Conservation (phyloP, 441 rosid species). For the Pelargonium myrrhifolium region DNA sequence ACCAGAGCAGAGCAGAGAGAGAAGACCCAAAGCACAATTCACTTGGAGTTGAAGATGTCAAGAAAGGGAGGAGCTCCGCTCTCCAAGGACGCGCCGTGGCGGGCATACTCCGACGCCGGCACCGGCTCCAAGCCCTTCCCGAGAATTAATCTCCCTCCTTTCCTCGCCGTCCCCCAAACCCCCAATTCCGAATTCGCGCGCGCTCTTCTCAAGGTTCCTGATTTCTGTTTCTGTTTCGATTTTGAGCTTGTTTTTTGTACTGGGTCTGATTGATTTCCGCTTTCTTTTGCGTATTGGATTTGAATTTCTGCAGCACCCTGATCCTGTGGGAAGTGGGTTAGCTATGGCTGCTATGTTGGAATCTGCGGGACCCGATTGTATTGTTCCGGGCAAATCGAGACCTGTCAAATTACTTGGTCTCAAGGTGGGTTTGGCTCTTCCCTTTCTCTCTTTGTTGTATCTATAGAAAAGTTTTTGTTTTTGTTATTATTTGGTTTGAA, state of each 20-base stretch:
- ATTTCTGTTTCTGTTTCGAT: not conserved
- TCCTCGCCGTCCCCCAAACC: conserved; percentile 39
- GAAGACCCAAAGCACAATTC: no score
- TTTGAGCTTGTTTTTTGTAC: not conserved
- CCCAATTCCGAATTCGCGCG: conserved; percentile 47
- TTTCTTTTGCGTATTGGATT: not conserved
- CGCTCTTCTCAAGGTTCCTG: not conserved
- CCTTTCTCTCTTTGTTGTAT: not conserved
- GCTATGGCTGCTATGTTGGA: conserved; percentile 67
- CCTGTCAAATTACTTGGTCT: conserved; percentile 74
- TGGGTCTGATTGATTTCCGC: not conserved
- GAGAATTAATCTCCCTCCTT: conserved; percentile 43
- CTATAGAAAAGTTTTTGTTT: not conserved
- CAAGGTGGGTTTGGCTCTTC: conserved; percentile 35
- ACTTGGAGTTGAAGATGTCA: conserved; percentile 39
- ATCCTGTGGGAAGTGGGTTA: conserved; percentile 72
- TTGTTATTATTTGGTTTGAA: not conserved
- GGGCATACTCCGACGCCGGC: conserved; percentile 24
- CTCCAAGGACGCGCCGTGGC: not conserved
- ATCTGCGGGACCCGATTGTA: conserved; percentile 84
- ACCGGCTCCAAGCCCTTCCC: conserved; percentile 35
- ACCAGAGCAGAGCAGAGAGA: no score
- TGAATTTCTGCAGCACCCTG: conserved; percentile 47
- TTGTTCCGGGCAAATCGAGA: conserved; percentile 71
- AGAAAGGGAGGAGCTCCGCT: conserved; percentile 6